Percentiles rank a stretch among this genome's conserved stretches.
These are phyloP conservation scores for Saururus chinensis DNA, from an alignment of 164 flowering plant genomes.

Conservation along the genomic window DNA sequence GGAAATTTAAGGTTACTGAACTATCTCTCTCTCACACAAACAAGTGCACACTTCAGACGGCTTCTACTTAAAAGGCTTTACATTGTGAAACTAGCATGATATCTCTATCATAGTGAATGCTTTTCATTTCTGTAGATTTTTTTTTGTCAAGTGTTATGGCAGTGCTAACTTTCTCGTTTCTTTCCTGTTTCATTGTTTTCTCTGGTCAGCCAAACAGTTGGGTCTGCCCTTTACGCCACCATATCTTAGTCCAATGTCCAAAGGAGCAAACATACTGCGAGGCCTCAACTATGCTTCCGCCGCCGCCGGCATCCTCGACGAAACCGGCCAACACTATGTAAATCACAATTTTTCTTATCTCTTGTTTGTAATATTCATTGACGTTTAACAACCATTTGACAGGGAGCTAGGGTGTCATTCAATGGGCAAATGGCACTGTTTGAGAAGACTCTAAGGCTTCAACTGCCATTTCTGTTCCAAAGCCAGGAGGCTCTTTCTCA, in stretches of 20 bases:
- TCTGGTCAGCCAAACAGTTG: conserved; percentile 15
- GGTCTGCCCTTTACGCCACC: conserved; percentile 30
- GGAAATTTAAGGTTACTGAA: too few species aligned
- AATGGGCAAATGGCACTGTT: conserved; percentile 22
- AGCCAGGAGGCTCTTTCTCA: conserved; percentile 5
- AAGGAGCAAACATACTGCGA: conserved; percentile 17
- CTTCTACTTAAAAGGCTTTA: too few species aligned
- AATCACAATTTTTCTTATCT: neutral
- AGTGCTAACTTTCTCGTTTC: too few species aligned
- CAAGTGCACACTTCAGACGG: too few species aligned
- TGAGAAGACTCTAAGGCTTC: conserved; percentile 14
- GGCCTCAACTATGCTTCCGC: conserved; percentile 40
- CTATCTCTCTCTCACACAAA: too few species aligned
- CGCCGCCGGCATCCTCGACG: conserved; percentile 37
- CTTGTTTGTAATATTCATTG: too few species aligned
- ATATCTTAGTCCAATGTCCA: conserved; percentile 16
- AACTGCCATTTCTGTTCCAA: conserved; percentile 15
- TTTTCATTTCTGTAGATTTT: too few species aligned
- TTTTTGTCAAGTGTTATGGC: too few species aligned
- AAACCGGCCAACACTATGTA: conserved; percentile 29
- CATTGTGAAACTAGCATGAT: too few species aligned
- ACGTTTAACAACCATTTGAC: neutral
- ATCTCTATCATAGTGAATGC: neutral
- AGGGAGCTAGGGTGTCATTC: conserved; percentile 24
- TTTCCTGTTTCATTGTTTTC: neutral